phyloP scores from a whole-genome alignment of 495 filamentous ascomycete species.

The Penicillium paxilli region DNA sequence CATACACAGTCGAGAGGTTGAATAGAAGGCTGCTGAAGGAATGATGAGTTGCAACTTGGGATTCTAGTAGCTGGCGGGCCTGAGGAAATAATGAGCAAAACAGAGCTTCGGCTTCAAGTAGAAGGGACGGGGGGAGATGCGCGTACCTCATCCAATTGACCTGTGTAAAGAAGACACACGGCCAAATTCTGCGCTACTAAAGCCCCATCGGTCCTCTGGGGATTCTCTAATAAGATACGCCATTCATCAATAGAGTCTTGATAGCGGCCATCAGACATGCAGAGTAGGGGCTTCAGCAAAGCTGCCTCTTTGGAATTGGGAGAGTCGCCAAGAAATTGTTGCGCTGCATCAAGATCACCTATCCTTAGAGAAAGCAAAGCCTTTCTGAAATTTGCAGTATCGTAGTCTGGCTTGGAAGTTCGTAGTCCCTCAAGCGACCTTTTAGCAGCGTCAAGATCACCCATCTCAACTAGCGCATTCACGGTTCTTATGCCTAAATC shows the following conservation, averaged over 20 bases:
- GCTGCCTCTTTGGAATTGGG: constrained; percentile 22
- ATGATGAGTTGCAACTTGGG: constrained; percentile 56
- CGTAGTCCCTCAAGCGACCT: constrained; percentile 57
- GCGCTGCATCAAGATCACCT: constrained; percentile 73
- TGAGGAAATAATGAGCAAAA: constrained; percentile 9
- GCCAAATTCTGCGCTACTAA: constrained; percentile 78
- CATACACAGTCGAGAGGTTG: constrained; percentile 89
- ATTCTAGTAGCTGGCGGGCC: constrained; percentile 64
- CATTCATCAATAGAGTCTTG: constrained; percentile 60
- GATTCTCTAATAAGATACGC: constrained; percentile 51
- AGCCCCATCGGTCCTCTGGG: constrained; percentile 28
- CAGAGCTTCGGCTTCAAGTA: background rate
- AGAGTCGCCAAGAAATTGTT: constrained; percentile 35
- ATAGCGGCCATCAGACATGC: constrained; percentile 79
- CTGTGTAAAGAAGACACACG: constrained; percentile 79
- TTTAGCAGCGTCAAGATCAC: constrained; percentile 75
- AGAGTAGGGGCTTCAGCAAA: constrained; percentile 63
- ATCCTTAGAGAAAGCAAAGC: constrained; percentile 72
- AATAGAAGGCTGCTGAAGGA: constrained; percentile 78
- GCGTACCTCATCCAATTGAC: constrained; percentile 69
- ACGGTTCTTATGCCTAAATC: constrained; percentile 79
- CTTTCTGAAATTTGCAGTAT: constrained; percentile 41
- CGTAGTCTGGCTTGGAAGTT: constrained; percentile 34
- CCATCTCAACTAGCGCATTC: constrained; percentile 86
- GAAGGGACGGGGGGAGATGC: no score